phyloP scores from a whole-genome alignment of 306 rosid species.

The Dalbergia cultrata region DNA sequence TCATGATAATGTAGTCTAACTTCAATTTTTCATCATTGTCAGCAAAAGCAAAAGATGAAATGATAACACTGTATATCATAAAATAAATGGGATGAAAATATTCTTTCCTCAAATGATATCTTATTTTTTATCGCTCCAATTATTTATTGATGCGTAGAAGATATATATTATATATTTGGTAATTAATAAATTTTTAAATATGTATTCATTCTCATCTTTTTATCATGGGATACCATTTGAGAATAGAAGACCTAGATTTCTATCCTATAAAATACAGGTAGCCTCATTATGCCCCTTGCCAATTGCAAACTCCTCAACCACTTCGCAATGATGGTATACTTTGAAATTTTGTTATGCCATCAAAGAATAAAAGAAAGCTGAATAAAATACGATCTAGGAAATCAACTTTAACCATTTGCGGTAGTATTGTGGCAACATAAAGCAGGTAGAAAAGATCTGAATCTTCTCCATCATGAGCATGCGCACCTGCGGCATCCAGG shows the following conservation, averaged over 20 bases:
- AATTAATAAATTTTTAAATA: too few species aligned
- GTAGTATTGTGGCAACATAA: conserved; percentile 35
- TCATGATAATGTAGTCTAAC: conserved; percentile 12
- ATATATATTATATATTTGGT: too few species aligned
- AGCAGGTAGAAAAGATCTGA: conserved; percentile 15
- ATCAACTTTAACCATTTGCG: conserved; percentile 40
- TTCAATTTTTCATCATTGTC: conserved; percentile 15
- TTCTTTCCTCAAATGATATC: too few species aligned
- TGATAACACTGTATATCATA: not conserved
- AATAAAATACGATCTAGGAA: conserved; percentile 24
- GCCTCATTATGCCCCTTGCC: conserved; percentile 46
- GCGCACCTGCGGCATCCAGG: conserved; percentile 43
- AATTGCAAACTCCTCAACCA: conserved; percentile 56
- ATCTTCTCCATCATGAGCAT: conserved; percentile 51
- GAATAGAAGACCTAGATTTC: too few species aligned
- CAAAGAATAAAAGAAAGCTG: conserved; percentile 48
- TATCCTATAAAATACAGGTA: conserved; percentile 17
- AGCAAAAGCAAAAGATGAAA: conserved; percentile 14
- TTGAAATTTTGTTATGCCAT: conserved; percentile 60
- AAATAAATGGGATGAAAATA: too few species aligned
- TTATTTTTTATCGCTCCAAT: too few species aligned
- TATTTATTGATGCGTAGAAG: too few species aligned
- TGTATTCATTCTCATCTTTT: too few species aligned
- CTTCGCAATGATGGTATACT: conserved; percentile 65
- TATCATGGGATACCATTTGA: too few species aligned